phyloP scores from a whole-genome alignment of 139 green algal species.

The Cymbomonas tetramitiformis region DNA sequence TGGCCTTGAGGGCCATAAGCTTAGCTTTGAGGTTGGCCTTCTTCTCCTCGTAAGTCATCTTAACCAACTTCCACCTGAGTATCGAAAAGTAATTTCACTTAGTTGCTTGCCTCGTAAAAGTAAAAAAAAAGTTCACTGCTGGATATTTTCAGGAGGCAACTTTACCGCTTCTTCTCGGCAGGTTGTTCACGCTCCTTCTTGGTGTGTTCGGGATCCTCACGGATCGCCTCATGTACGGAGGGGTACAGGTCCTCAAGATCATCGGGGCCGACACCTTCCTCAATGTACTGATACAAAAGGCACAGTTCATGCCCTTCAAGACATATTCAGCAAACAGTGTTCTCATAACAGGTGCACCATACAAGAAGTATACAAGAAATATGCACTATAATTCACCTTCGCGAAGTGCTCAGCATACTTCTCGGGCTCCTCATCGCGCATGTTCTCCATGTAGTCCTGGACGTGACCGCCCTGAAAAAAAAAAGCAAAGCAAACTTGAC shows the following conservation, averaged over 20 bases:
- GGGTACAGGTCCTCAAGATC: conserved; percentile 81
- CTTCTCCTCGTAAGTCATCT: conserved; percentile 88
- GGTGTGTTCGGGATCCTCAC: conserved; percentile 52
- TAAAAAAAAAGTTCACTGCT: not conserved
- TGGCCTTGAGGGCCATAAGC: conserved; percentile 41
- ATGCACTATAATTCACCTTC: too few species aligned
- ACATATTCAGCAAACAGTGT: too few species aligned
- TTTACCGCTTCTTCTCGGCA: conserved; percentile 46
- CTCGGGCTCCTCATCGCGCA: conserved; percentile 59
- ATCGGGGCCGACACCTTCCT: conserved; percentile 64
- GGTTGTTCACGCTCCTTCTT: conserved; percentile 63
- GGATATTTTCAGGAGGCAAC: not conserved
- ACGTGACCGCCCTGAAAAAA: conserved; percentile 87
- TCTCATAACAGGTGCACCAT: too few species aligned
- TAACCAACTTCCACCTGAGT: conserved; percentile 43
- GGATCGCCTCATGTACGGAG: conserved; percentile 74
- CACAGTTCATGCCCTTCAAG: too few species aligned
- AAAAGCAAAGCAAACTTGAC: conserved; percentile 42
- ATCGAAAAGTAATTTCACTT: too few species aligned
- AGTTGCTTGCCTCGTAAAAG: too few species aligned
- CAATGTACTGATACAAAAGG: too few species aligned
- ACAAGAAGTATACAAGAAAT: too few species aligned
- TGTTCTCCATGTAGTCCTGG: conserved; percentile 83
- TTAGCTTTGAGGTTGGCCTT: conserved; percentile 86
- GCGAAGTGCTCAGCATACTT: conserved; percentile 84